Evolutionary conservation across 1,139 yeast species (phyloP).

Genomic region (Suhomyces ambrosiae): DNA sequence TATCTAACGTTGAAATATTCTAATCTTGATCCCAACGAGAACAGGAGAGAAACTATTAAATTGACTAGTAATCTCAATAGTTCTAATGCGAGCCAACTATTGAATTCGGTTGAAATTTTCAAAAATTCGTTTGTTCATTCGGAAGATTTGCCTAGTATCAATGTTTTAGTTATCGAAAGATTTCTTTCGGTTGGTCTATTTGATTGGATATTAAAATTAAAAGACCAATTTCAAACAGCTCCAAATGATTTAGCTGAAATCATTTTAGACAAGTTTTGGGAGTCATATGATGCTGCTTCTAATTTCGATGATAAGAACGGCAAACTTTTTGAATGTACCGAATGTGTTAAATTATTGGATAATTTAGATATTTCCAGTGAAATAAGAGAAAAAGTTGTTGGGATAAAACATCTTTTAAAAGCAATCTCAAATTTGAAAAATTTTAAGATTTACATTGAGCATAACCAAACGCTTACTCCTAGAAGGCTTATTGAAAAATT

Average conservation of each 20-base stretch:
- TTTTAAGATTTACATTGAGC: conserved; percentile 42
- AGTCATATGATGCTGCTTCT: conserved; percentile 50
- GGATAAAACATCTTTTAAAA: conserved; percentile 32
- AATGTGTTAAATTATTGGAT: conserved; percentile 42
- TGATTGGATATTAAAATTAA: conserved; percentile 28
- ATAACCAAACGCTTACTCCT: conserved; percentile 31
- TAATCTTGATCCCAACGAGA: conserved; percentile 15
- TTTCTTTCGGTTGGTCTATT: conserved; percentile 42
- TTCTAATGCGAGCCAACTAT: conserved; percentile 33
- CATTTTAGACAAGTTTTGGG: conserved; percentile 52
- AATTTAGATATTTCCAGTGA: conserved; percentile 17
- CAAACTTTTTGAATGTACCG: conserved; percentile 42
- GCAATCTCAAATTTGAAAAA: conserved; percentile 33
- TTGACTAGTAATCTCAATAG: conserved; percentile 36
- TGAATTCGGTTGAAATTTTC: conserved; percentile 28
- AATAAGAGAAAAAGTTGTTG: conserved; percentile 22
- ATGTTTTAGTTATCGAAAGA: conserved; percentile 39
- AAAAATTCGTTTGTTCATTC: conserved; percentile 28
- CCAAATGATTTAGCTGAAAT: conserved; percentile 23
- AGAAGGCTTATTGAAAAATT: conserved; percentile 28
- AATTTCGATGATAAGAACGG: conserved; percentile 53
- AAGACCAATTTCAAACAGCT: conserved; percentile 18
- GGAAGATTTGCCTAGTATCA: conserved; percentile 27
- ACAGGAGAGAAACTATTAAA: conserved; percentile 29
- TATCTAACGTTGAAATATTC: conserved; percentile 34